Percentiles rank a stretch among this genome's conserved stretches.
phyloP scores from a whole-genome alignment of 805 yeast genomes.

The Blastobotrys muscicola region DNA sequence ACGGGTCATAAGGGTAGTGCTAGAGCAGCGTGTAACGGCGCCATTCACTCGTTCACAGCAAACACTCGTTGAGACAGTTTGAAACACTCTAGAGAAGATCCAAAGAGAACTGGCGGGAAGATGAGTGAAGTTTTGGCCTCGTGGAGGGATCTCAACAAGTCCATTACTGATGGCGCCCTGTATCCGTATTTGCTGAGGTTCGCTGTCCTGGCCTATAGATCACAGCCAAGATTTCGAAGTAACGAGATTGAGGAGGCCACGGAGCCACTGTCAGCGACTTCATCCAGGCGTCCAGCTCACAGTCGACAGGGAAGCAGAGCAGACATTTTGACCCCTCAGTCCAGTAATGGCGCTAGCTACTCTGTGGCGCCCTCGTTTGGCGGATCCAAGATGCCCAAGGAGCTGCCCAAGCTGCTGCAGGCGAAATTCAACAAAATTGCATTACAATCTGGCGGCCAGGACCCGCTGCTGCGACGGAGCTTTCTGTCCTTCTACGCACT shows the following conservation, averaged over 20 bases:
- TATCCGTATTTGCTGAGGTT: slow-evolving; percentile 48
- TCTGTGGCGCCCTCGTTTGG: slow-evolving; percentile 14
- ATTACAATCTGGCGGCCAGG: slow-evolving; percentile 21
- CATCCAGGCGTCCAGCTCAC: slow-evolving; percentile 2
- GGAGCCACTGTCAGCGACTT: neutral
- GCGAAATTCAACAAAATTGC: slow-evolving; percentile 26
- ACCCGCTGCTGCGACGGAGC: slow-evolving; percentile 46
- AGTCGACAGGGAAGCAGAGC: slow-evolving; percentile 2
- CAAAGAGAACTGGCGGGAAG: neutral
- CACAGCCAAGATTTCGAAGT: slow-evolving; percentile 50
- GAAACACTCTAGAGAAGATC: no score
- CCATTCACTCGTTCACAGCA: no score
- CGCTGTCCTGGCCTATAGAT: slow-evolving; percentile 48
- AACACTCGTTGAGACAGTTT: no score
- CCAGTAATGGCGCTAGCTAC: slow-evolving; percentile 5
- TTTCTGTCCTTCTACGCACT: slow-evolving; percentile 57
- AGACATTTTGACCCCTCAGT: slow-evolving; percentile 1
- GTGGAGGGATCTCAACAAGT: slow-evolving; percentile 10
- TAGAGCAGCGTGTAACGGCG: no score
- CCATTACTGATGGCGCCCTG: slow-evolving; percentile 21
- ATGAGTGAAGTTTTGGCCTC: slow-evolving; percentile 5
- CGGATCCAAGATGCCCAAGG: slow-evolving; percentile 22
- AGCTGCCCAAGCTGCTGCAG: slow-evolving; percentile 24
- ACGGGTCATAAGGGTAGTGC: no score
- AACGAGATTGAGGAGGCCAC: neutral